phyloP scores from a whole-genome alignment of 768 basidiomycete species.

The Lactarius akahatsu region DNA sequence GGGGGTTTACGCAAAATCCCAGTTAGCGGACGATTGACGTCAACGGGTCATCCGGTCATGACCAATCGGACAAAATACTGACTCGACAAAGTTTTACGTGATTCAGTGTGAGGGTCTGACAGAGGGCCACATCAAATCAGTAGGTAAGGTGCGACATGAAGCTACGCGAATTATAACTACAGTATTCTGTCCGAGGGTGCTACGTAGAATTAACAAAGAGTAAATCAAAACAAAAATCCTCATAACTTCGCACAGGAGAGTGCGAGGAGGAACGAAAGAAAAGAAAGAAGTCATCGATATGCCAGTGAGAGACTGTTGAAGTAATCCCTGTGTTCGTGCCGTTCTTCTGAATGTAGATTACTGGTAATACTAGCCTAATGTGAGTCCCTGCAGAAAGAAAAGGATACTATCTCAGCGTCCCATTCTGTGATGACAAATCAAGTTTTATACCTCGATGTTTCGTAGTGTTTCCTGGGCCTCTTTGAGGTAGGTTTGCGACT shows the following conservation, averaged over 20 bases:
- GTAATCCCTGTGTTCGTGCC: too few relatives aligned
- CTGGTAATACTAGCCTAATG: background rate
- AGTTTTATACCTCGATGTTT: conserved; percentile 3
- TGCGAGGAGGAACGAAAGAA: background rate
- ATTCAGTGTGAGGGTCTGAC: background rate
- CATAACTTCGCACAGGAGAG: background rate
- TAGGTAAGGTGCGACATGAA: background rate
- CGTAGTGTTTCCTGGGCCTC: conserved; percentile 11
- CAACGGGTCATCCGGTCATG: too few relatives aligned
- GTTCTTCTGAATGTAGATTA: background rate
- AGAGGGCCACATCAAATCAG: background rate
- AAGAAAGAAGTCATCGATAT: background rate
- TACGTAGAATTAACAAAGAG: background rate
- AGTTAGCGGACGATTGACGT: too few relatives aligned
- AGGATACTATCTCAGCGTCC: background rate
- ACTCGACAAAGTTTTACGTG: background rate
- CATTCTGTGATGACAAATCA: background rate
- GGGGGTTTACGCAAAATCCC: too few relatives aligned
- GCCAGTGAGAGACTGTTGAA: too few relatives aligned
- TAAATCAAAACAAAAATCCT: background rate
- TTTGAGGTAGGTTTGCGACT: conserved; percentile 8
- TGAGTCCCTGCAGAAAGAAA: conserved; percentile 2
- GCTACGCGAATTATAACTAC: background rate
- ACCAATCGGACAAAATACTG: background rate
- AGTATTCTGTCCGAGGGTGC: background rate